Evolutionary conservation across 2,329 filamentous ascomycete genomes (phyloP).

Genomic region (Phialemonium atrogriseum): DNA sequence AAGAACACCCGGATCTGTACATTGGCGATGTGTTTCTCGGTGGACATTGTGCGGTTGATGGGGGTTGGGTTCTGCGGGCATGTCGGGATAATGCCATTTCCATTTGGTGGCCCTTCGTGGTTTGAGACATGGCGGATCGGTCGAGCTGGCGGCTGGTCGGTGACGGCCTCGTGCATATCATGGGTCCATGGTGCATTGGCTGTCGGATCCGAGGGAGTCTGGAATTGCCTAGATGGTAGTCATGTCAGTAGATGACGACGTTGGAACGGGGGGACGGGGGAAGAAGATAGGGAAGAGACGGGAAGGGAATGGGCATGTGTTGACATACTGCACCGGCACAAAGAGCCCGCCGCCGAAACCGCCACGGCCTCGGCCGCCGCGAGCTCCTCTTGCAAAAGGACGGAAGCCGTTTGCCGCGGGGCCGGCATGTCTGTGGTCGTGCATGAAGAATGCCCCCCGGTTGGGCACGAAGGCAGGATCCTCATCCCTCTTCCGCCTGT

Average conservation of each 20-base stretch:
- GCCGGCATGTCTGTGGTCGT: constrained; percentile 80
- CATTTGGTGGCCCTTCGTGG: constrained; percentile 44
- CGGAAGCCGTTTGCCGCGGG: constrained; percentile 70
- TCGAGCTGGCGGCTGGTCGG: constrained; percentile 32
- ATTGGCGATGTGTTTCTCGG: constrained; percentile 74
- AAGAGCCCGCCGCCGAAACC: constrained; percentile 45
- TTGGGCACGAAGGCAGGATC: constrained; percentile 93
- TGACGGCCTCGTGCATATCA: constrained; percentile 78
- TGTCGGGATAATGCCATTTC: constrained; percentile 45
- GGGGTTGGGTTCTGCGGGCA: constrained; percentile 52
- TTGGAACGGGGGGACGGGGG: no score
- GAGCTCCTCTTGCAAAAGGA: constrained; percentile 56
- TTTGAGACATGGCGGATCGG: constrained; percentile 32
- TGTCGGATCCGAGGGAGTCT: constrained; percentile 48
- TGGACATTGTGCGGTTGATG: constrained; percentile 73
- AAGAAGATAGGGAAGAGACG: constrained; percentile 3
- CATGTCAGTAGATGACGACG: background rate
- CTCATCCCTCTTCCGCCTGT: constrained; percentile 77
- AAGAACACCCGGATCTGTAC: constrained; percentile 77
- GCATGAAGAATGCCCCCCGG: constrained; percentile 92
- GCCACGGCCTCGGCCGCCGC: constrained; percentile 51
- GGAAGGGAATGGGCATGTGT: constrained; percentile 5
- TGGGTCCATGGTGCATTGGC: constrained; percentile 80
- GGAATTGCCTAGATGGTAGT: constrained; percentile 27
- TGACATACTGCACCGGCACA: constrained; percentile 57